phyloP scores from a whole-genome alignment of 345 rosid genomes.

The Fremontodendron californicum region DNA sequence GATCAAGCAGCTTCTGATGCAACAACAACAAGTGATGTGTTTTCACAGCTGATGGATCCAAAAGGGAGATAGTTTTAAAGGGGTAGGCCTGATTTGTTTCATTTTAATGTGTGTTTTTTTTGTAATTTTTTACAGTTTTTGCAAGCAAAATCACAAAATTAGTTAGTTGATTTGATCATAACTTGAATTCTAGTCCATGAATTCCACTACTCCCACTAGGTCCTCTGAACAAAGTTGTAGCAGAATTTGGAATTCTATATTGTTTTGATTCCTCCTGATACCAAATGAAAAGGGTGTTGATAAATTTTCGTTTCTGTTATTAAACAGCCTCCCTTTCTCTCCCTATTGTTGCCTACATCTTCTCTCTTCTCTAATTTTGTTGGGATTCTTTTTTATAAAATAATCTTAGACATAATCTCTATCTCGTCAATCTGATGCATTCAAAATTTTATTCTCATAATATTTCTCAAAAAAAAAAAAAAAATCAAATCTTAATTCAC shows the following conservation, averaged over 20 bases:
- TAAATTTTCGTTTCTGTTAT: not conserved
- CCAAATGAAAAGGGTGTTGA: not conserved
- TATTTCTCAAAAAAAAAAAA: too few relatives aligned
- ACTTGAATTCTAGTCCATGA: not conserved
- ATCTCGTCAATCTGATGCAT: too few relatives aligned
- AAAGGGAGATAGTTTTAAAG: constrained; percentile 15
- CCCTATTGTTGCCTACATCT: too few relatives aligned
- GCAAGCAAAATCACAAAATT: not conserved
- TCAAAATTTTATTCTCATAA: too few relatives aligned
- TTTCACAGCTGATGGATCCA: constrained; percentile 20
- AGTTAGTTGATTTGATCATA: not conserved
- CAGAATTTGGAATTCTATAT: not conserved
- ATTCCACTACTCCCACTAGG: not conserved
- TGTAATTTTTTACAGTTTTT: not conserved
- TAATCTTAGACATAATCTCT: too few relatives aligned
- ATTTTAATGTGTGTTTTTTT: not conserved
- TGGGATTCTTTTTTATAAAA: too few relatives aligned
- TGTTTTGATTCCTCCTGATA: not conserved
- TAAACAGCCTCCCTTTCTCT: not conserved
- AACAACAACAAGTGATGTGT: constrained; percentile 8
- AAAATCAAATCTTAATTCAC: too few relatives aligned
- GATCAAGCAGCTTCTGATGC: constrained; percentile 8
- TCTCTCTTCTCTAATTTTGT: not conserved
- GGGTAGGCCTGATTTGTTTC: not conserved
- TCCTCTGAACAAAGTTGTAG: not conserved